Base-by-base conservation (phyloP, 306 rosid genomes). In the Cicer pinnatifidum region DNA sequence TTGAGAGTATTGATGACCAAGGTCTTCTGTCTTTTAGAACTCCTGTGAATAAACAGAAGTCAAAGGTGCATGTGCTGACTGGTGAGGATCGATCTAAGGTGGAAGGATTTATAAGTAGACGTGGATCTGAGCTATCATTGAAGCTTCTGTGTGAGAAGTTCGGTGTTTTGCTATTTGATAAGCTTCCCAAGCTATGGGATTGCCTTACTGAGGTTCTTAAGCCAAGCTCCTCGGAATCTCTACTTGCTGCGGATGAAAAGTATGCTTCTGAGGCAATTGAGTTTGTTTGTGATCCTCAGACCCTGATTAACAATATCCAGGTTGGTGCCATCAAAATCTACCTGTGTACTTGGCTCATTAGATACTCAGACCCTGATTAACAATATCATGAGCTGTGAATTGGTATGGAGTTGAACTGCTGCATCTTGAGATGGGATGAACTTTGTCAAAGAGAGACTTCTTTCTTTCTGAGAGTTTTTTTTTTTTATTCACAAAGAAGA, bases 181-280 rank as follows among this genome's bases (percentile, higher is more conserved):
- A 86, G 82, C 91, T 94, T 91, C 97, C 98, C 52, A 94, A 91
- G 84, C 80, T 94, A 67, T 94, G 98, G 98, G 97, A 91, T 75
- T 94, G 96, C 83, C 98, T 94, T 77, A 87, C 97, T 39, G 98
- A 94, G 85, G 88, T 94, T 81, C 91, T 91, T 46, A 86, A 87
- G 82, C 92, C 97, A 51, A 54, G 77, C 82, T 80, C 78, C 62
- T 57, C 63, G 17, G 89, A 86, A 46, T 74, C 85, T 76, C 59
- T 75, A 44, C 70, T 51, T 60, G 78, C 75, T 44, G 47, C 69
- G 72, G 72, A 80, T 62, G 95, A 88, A 63, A 75, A 76, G 50
- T 82, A 82, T 71, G 73, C 76, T 62, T 41, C 62, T 52, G 51
- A 52, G 35, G 75, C 75, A 73, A 73, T 88, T 52, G 97, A 87